These are phyloP conservation scores for Microdochium bolleyi DNA, from an alignment of 2,329 filamentous ascomycete genomes.

Conservation along the genomic window DNA sequence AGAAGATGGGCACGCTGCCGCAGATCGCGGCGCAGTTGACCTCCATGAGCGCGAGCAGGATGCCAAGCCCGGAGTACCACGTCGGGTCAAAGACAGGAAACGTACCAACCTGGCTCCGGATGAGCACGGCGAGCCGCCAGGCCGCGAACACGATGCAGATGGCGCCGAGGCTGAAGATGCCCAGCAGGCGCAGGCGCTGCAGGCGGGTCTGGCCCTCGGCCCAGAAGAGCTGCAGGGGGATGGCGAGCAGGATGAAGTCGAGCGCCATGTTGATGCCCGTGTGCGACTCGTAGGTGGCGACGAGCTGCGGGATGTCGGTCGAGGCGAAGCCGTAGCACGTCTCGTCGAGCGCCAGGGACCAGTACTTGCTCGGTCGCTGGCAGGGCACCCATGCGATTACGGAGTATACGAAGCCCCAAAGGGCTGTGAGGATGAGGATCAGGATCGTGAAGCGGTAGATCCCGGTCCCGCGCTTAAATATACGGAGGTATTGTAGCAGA, in stretches of 20 bases:
- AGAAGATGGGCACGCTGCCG: not conserved
- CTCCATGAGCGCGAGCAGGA: not conserved
- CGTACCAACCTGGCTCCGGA: not conserved
- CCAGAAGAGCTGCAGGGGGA: constrained; percentile 24
- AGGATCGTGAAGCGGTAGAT: constrained; percentile 11
- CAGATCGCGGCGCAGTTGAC: not conserved
- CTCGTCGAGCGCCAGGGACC: constrained; percentile 5
- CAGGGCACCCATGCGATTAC: constrained; percentile 23
- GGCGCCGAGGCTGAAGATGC: constrained; percentile 8
- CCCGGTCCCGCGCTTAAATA: constrained; percentile 11
- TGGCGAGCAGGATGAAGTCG: constrained; percentile 20
- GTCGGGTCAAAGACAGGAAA: not conserved
- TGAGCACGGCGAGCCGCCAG: not conserved
- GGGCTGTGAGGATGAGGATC: constrained; percentile 15
- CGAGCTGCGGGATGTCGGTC: constrained; percentile 12
- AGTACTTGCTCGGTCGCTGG: constrained; percentile 12
- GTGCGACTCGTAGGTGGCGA: constrained; percentile 22
- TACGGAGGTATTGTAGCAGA: constrained; percentile 16
- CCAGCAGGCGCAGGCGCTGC: constrained; percentile 17
- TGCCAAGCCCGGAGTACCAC: not conserved
- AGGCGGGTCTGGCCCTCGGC: constrained; percentile 11
- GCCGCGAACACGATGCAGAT: not conserved
- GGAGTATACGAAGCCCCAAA: constrained; percentile 20
- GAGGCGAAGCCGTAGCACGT: constrained; percentile 24
- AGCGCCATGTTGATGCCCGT: constrained; percentile 22